A percentile compares a stretch with the other conserved stretches of the same genome.
Conservation (phyloP, 2,329 filamentous ascomycete species). For the Aspergillus udagawae region DNA sequence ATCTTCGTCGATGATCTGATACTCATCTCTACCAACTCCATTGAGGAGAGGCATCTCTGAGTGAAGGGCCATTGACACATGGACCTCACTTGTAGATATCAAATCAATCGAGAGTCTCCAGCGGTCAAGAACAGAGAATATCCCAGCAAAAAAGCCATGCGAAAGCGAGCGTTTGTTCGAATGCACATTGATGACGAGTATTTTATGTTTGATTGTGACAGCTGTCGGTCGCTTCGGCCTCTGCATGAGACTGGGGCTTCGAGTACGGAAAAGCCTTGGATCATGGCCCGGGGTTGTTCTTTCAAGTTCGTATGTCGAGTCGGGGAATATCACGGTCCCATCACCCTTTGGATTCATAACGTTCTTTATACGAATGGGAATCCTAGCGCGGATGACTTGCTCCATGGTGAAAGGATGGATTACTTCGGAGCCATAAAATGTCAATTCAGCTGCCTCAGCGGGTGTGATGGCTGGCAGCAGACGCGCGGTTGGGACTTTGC, state of each 20-base stretch:
- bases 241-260: slow-evolving; percentile 46
- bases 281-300: slow-evolving; percentile 53
- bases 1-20: slow-evolving; percentile 59
- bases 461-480: slow-evolving; percentile 87
- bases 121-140: slow-evolving; percentile 86
- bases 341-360: slow-evolving; percentile 62
- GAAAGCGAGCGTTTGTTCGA: slow-evolving; percentile 95
- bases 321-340: slow-evolving; percentile 69
- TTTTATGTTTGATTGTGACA: slow-evolving; percentile 95
- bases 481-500: slow-evolving; percentile 87
- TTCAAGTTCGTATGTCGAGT: slow-evolving; percentile 54
- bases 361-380: slow-evolving; percentile 67
- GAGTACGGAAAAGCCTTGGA: slow-evolving; percentile 49
- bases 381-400: slow-evolving; percentile 66
- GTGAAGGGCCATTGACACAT: slow-evolving; percentile 95
- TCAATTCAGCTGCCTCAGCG: slow-evolving; percentile 90
- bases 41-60: slow-evolving; percentile 60
- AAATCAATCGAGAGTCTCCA: slow-evolving; percentile 88
- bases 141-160: slow-evolving; percentile 90
- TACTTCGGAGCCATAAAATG: slow-evolving; percentile 90
- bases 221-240: slow-evolving; percentile 75
- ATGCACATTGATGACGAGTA: slow-evolving; percentile 96
- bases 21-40: slow-evolving; percentile 45
- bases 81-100: slow-evolving; percentile 93
- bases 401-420: slow-evolving; percentile 99